Evolutionary conservation across 768 basidiomycete species (phyloP).

Genomic region (Agaricus subrufescens): DNA sequence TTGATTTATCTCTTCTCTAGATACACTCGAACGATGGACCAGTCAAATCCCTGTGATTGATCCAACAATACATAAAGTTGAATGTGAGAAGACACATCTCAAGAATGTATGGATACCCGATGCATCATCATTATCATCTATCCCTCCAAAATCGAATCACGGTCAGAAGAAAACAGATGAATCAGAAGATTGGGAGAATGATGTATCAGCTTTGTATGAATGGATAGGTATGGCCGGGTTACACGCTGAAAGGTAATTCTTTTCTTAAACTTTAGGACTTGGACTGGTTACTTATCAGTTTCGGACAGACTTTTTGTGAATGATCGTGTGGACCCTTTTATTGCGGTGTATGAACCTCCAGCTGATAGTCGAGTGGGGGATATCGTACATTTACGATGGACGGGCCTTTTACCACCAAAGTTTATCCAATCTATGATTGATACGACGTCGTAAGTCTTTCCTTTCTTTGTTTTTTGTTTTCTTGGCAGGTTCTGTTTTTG

Average conservation of each 20-base stretch:
- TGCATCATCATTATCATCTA: constrained; percentile 9
- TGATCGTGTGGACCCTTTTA: constrained; percentile 65
- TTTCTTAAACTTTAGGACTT: not conserved
- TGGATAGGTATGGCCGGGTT: constrained; percentile 72
- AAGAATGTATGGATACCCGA: constrained; percentile 4
- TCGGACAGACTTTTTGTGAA: constrained; percentile 47
- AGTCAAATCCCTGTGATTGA: not conserved
- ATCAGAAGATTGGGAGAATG: constrained; percentile 47
- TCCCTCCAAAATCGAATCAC: constrained; percentile 3
- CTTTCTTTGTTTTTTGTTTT: not conserved
- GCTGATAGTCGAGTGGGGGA: constrained; percentile 36
- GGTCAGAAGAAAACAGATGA: constrained; percentile 21
- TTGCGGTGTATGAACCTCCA: constrained; percentile 62
- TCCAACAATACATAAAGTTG: not conserved
- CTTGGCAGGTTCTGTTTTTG: no score
- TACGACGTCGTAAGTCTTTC: constrained; percentile 31
- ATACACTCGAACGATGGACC: not conserved
- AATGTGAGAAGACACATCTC: constrained; percentile 2
- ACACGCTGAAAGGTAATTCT: constrained; percentile 57
- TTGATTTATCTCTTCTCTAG: not conserved
- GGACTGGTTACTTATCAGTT: not conserved
- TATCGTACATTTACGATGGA: constrained; percentile 55
- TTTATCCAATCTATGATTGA: constrained; percentile 55
- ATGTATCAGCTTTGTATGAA: constrained; percentile 49
- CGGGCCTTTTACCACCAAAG: constrained; percentile 44